Conservation (phyloP, 2,329 filamentous ascomycete species). For the Hymenoscyphus scutula region DNA sequence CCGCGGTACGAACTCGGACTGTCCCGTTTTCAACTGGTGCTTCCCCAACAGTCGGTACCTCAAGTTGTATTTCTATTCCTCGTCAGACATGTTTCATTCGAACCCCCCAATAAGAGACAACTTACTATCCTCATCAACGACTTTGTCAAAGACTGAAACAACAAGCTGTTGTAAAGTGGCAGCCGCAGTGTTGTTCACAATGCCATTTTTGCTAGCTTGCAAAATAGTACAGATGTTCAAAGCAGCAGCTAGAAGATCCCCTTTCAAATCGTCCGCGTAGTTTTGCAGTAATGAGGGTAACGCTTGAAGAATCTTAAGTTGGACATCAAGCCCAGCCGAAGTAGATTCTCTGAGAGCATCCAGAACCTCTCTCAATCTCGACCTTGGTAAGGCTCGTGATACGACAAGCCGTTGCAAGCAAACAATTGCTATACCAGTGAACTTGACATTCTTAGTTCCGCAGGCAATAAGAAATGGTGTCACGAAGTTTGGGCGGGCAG, state of each 20-base stretch:
- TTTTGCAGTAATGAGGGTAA: slow-evolving; percentile 87
- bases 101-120: slow-evolving; percentile 20
- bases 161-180: slow-evolving; percentile 95
- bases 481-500: slow-evolving; percentile 77
- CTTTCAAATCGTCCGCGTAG: slow-evolving; percentile 77
- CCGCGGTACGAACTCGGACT: slow-evolving; percentile 68
- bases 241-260: slow-evolving; percentile 75
- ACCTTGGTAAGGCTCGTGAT: slow-evolving; percentile 72
- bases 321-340: slow-evolving; percentile 78
- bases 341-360: slow-evolving; percentile 85
- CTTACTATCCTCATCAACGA: slow-evolving; percentile 75
- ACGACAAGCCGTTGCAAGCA: slow-evolving; percentile 88
- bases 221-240: slow-evolving; percentile 90
- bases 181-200: slow-evolving; percentile 92
- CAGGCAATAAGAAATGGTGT: slow-evolving; percentile 95
- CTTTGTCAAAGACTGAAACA: slow-evolving; percentile 89
- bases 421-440: slow-evolving; percentile 81
- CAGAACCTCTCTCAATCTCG: slow-evolving; percentile 79
- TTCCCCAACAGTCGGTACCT: slow-evolving; percentile 61
- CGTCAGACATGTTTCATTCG: background rate
- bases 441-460: slow-evolving; percentile 83
- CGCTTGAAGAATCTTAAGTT: slow-evolving; percentile 92
- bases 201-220: slow-evolving; percentile 86
- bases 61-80: slow-evolving; percentile 38
- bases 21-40: slow-evolving; percentile 64